Evolutionary conservation across 306 rosid species (phyloP).

Genomic region (Alnus glutinosa): DNA sequence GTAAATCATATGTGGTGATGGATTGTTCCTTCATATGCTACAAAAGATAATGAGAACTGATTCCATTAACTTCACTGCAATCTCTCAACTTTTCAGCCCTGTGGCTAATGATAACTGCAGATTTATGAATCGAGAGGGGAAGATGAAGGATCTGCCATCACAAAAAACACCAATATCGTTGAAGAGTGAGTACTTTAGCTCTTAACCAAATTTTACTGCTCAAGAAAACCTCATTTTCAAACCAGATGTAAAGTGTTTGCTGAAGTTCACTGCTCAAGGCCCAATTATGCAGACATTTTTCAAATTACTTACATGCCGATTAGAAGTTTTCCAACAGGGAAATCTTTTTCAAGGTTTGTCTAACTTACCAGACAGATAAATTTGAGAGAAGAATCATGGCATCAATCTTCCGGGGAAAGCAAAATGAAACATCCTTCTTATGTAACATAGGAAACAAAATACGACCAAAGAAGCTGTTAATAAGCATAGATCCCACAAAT

Average conservation of each 20-base stretch:
- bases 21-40: neutral
- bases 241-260: neutral
- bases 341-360: conserved; percentile 66
- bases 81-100: neutral
- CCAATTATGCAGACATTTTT: neutral
- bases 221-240: neutral
- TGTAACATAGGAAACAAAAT: conserved; percentile 40
- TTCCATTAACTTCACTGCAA: neutral
- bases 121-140: too few species aligned
- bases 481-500: neutral
- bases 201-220: too few species aligned
- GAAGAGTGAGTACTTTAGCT: too few species aligned
- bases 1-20: neutral
- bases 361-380: conserved; percentile 63
- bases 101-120: too few species aligned
- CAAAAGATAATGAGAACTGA: neutral
- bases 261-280: neutral
- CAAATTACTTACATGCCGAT: conserved; percentile 29
- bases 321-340: conserved; percentile 81
- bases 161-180: too few species aligned
- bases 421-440: conserved; percentile 83
- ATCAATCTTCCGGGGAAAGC: conserved; percentile 76
- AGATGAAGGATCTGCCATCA: too few species aligned
- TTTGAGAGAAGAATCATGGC: conserved; percentile 85
- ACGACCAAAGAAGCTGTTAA: conserved; percentile 9